phyloP scores from a whole-genome alignment of 1,284 basidiomycete genomes.

The Ceratobasidium sp. region DNA sequence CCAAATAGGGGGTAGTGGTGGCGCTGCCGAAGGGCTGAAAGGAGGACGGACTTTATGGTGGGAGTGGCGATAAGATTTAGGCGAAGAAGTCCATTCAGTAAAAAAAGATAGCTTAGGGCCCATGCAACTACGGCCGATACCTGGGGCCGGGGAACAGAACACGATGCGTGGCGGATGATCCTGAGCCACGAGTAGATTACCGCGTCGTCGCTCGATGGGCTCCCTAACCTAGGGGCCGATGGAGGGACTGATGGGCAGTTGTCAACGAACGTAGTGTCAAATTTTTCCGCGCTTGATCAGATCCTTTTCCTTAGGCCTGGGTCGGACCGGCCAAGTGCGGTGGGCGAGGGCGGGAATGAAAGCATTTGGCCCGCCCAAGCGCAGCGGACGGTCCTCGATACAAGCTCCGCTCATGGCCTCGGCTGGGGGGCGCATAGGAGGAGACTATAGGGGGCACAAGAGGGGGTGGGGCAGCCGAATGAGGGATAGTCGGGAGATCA shows the following conservation, averaged over 20 bases:
- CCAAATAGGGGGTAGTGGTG: not conserved
- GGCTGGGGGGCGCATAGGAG: not conserved
- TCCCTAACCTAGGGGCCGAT: slow-evolving; percentile 16
- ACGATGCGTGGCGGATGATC: not conserved
- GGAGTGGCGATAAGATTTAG: not conserved
- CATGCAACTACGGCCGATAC: not conserved
- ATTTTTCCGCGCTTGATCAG: slow-evolving; percentile 10
- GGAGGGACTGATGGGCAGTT: slow-evolving; percentile 3
- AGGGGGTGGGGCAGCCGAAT: not conserved
- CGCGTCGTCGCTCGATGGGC: not conserved
- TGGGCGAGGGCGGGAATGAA: no score
- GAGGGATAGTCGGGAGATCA: slow-evolving; percentile 16
- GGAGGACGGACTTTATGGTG: not conserved
- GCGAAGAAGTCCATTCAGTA: slow-evolving; percentile 10
- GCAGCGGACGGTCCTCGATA: not conserved
- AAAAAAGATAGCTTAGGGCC: not conserved
- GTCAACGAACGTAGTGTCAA: not conserved
- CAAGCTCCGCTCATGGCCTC: not conserved
- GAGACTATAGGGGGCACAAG: no score
- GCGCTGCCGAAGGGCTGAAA: not conserved
- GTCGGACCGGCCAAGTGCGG: not conserved
- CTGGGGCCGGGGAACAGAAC: not conserved
- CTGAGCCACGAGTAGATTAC: slow-evolving; percentile 24
- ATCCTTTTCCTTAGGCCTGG: not conserved
- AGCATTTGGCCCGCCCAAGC: no score